A percentile compares a stretch with the other conserved stretches of the same genome.
Conservation (phyloP, 495 filamentous ascomycete species). For the Neurospora discreta region DNA sequence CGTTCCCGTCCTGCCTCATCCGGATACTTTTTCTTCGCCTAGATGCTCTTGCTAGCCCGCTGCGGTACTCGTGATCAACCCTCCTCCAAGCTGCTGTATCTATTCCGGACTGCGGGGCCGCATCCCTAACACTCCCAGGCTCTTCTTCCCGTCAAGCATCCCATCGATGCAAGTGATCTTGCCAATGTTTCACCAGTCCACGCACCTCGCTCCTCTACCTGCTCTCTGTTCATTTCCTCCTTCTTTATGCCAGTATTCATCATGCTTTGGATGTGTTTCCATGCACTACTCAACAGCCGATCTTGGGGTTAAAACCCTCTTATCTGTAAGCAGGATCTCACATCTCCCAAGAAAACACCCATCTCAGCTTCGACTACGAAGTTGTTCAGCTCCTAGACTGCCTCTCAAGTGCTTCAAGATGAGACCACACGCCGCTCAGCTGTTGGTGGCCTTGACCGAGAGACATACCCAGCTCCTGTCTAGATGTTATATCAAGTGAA, state of each 20-base stretch:
- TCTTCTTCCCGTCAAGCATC: not conserved
- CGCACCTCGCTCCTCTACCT: not conserved
- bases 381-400: not conserved
- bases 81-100: not conserved
- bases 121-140: not conserved
- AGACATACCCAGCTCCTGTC: not conserved
- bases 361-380: not conserved
- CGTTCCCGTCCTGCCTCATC: not conserved
- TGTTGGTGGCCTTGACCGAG: not conserved
- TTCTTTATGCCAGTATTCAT: not conserved
- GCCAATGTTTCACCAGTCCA: not conserved
- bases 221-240: not conserved
- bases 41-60: not conserved
- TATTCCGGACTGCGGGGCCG: not conserved
- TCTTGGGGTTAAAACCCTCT: not conserved
- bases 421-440: not conserved
- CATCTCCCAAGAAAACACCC: not conserved
- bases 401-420: not conserved
- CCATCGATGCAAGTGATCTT: not conserved
- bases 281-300: not conserved
- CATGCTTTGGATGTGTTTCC: not conserved
- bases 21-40: not conserved
- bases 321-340: not conserved
- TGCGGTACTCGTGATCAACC: not conserved
- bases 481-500: not conserved